Percentiles rank a stretch among this genome's conserved stretches.
Evolutionary conservation across 768 basidiomycete genomes (phyloP).

Genomic region (Xerocomellus chrysenteron): DNA sequence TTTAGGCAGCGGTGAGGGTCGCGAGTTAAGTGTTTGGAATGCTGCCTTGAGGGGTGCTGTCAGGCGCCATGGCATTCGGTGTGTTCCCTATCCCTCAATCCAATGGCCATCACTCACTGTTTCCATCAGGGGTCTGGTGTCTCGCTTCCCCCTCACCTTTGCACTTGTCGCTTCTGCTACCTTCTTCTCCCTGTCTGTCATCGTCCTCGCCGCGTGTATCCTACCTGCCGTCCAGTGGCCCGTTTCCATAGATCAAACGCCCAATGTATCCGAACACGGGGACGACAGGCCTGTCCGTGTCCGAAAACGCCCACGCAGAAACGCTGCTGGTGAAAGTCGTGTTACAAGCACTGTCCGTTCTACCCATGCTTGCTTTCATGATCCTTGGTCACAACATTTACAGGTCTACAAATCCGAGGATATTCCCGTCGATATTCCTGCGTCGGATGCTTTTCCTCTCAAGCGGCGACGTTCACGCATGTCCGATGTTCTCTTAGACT

Average conservation of each 20-base stretch:
- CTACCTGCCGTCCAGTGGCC: slow-evolving; percentile 44
- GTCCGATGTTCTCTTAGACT: slow-evolving; percentile 30
- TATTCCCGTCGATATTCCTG: slow-evolving; percentile 28
- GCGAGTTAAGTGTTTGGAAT: slow-evolving; percentile 66
- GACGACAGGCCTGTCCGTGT: slow-evolving; percentile 23
- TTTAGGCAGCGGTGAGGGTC: slow-evolving; percentile 65
- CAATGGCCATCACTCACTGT: background rate
- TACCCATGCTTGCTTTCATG: background rate
- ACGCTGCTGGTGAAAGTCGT: slow-evolving; percentile 18
- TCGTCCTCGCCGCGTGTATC: slow-evolving; percentile 49
- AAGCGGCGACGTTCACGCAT: slow-evolving; percentile 48
- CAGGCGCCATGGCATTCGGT: slow-evolving; percentile 71
- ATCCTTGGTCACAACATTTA: slow-evolving; percentile 12
- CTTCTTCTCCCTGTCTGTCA: slow-evolving; percentile 48
- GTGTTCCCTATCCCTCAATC: slow-evolving; percentile 18
- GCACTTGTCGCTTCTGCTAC: slow-evolving; percentile 44
- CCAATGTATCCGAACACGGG: slow-evolving; percentile 8
- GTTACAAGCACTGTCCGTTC: slow-evolving; percentile 24
- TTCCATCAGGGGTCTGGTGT: slow-evolving; percentile 57
- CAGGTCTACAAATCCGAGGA: slow-evolving; percentile 31
- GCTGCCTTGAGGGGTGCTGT: slow-evolving; percentile 63
- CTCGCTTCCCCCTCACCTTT: slow-evolving; percentile 63
- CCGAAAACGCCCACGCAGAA: slow-evolving; percentile 31
- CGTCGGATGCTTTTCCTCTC: slow-evolving; percentile 33
- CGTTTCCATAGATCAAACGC: slow-evolving; percentile 16